Base-by-base conservation (phyloP, 345 rosid genomes). In the Populus simonii region DNA sequence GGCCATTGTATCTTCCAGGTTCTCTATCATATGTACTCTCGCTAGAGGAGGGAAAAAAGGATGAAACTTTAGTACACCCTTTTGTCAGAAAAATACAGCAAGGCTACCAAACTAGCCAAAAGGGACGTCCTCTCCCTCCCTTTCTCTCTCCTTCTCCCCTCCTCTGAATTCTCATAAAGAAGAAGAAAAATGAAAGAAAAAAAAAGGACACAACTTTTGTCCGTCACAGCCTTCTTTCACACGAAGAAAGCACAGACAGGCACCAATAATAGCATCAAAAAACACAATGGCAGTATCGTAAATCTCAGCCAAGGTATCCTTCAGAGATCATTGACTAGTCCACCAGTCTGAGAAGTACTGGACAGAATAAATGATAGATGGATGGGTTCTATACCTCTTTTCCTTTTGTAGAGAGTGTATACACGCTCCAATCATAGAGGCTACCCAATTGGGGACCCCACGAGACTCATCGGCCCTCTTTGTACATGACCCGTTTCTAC, bases 281-380 rank as follows among this genome's bases (percentile, higher is more conserved):
- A 6, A 10, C 1, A 27, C 17, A 77, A 79, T 75, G 88, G 88
- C 80, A 83, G 23, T 81, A 53, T 78, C 3, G 88, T 86, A 76
- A 80, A 51, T 78, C n/a, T 1, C 5, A 1, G 8, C 49, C 47
- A 17, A 12, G 51, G 62, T 80, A 53, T 57, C 70, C 70, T 43
- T 55, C 80, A 69, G 78, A 75, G 83, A 80, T 76, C 89, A 83
- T 86, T 86, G 89, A 88, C 85, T 73, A 80, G 88, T 86, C 86
- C 79, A 83, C 91, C 83, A 74, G 87, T 79, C 78, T 78, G 75
- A 55, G 45, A 74, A 63, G 70, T 45, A 74, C 71, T 65, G 31
- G 23, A 31, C 71, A 43, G 77, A 74, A 20, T 74, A 66, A 74
- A 74, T 74, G 70, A 63, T 38, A 29, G 20, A 3, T 41, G 77